Conservation (phyloP, 495 filamentous ascomycete species). For the Aspergillus avenaceus region DNA sequence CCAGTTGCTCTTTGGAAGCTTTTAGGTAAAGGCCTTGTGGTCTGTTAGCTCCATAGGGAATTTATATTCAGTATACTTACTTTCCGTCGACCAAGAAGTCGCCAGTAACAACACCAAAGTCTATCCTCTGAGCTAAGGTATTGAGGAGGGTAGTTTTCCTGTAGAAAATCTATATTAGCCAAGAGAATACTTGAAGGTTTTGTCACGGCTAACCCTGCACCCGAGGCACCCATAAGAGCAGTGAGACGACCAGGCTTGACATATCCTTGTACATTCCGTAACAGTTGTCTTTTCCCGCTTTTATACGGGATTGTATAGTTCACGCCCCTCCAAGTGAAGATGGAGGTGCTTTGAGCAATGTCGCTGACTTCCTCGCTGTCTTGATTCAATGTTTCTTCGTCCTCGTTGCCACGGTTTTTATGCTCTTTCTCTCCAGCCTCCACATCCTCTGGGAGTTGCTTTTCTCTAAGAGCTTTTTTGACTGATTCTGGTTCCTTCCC, state of each 20-base stretch:
- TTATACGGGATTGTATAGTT: conserved; percentile 69
- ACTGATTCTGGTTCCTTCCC: conserved; percentile 55
- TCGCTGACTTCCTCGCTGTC: conserved; percentile 26
- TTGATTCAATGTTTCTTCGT: conserved; percentile 21
- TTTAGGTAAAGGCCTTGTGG: conserved; percentile 37
- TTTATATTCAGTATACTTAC: conserved; percentile 12
- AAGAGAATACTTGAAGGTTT: neutral
- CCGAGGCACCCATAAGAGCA: conserved; percentile 64
- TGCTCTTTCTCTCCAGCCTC: conserved; percentile 40
- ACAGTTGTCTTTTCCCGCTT: conserved; percentile 51
- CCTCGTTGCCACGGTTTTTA: conserved; percentile 13
- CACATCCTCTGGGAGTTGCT: conserved; percentile 38
- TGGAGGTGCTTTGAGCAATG: conserved; percentile 54
- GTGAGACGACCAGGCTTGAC: conserved; percentile 69
- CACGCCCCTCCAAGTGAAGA: conserved; percentile 78
- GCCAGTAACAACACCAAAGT: conserved; percentile 49
- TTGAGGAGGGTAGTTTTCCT: conserved; percentile 56
- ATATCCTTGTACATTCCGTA: conserved; percentile 64
- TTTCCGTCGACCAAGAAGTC: conserved; percentile 52
- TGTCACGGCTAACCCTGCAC: conserved; percentile 52
- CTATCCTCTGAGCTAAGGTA: conserved; percentile 50
- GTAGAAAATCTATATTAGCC: conserved; percentile 1
- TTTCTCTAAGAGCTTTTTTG: conserved; percentile 35
- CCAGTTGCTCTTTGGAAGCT: conserved; percentile 52
- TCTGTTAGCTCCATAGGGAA: neutral